Evolutionary conservation across 1,139 yeast genomes (phyloP).

Genomic region (Pichia sp.): DNA sequence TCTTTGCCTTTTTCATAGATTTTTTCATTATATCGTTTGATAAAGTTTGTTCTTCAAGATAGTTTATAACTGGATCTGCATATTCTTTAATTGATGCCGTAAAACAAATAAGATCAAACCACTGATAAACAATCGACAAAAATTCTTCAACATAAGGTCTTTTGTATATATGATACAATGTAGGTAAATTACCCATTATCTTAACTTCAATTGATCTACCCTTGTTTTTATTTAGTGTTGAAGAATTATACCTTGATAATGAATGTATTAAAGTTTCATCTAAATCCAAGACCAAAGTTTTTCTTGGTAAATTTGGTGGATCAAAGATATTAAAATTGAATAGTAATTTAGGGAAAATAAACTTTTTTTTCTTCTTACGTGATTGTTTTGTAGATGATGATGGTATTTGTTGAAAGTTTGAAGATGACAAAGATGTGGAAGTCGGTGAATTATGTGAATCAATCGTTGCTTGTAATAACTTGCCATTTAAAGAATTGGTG

Average conservation of each 20-base stretch:
- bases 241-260: conserved; percentile 54
- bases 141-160: conserved; percentile 89
- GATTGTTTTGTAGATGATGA: background rate
- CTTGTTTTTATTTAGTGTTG: conserved; percentile 33
- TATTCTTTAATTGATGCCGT: conserved; percentile 94
- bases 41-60: conserved; percentile 53
- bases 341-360: conserved; percentile 38
- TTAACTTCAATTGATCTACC: conserved; percentile 80
- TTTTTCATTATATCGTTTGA: conserved; percentile 19
- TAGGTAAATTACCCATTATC: conserved; percentile 48
- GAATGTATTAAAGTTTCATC: conserved; percentile 95
- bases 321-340: conserved; percentile 34
- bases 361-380: conserved; percentile 23
- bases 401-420: background rate
- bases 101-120: conserved; percentile 86
- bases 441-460: background rate
- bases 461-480: background rate
- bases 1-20: conserved; percentile 1
- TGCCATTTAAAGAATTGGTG: background rate
- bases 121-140: conserved; percentile 65
- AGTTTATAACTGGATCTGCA: conserved; percentile 95
- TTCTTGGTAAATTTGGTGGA: conserved; percentile 43
- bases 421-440: background rate
- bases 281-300: conserved; percentile 68
- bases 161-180: conserved; percentile 84